Conservation (phyloP, 208 protist species). For the Trypanosoma congolense region DNA sequence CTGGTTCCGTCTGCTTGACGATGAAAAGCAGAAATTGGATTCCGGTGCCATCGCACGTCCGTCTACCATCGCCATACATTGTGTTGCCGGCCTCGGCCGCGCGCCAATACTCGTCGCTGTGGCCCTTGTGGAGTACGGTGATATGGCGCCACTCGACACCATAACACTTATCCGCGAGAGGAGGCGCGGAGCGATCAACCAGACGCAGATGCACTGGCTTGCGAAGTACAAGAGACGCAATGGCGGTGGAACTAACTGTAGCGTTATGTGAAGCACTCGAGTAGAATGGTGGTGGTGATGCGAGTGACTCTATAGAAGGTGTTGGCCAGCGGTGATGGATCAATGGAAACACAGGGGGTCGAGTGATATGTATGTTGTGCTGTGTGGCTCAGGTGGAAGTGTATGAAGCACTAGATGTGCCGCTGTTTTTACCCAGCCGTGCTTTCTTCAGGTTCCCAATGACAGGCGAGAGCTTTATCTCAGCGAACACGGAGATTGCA, state of each 20-base stretch:
- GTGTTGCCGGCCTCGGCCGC: slow-evolving; percentile 88
- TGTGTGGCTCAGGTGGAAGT: too few species aligned
- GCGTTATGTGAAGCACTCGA: slow-evolving; percentile 47
- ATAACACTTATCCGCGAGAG: slow-evolving; percentile 75
- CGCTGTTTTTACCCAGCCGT: too few species aligned
- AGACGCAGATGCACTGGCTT: slow-evolving; percentile 88
- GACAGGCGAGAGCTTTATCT: too few species aligned
- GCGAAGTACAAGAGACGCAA: slow-evolving; percentile 77
- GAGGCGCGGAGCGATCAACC: slow-evolving; percentile 87
- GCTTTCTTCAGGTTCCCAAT: too few species aligned
- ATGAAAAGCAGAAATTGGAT: slow-evolving; percentile 34
- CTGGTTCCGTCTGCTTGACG: slow-evolving; percentile 80
- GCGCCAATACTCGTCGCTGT: slow-evolving; percentile 91
- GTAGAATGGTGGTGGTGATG: background rate
- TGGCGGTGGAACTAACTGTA: slow-evolving; percentile 39
- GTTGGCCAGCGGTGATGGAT: background rate
- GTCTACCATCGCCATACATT: slow-evolving; percentile 85
- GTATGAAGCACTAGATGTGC: too few species aligned
- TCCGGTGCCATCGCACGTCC: slow-evolving; percentile 10
- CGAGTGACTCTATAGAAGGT: background rate
- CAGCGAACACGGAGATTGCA: too few species aligned
- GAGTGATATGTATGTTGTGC: too few species aligned
- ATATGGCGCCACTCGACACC: slow-evolving; percentile 75
- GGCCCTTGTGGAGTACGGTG: slow-evolving; percentile 84
- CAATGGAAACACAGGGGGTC: too few species aligned